phyloP scores from a whole-genome alignment of 768 basidiomycete species.

The Rhizopogon sp. region DNA sequence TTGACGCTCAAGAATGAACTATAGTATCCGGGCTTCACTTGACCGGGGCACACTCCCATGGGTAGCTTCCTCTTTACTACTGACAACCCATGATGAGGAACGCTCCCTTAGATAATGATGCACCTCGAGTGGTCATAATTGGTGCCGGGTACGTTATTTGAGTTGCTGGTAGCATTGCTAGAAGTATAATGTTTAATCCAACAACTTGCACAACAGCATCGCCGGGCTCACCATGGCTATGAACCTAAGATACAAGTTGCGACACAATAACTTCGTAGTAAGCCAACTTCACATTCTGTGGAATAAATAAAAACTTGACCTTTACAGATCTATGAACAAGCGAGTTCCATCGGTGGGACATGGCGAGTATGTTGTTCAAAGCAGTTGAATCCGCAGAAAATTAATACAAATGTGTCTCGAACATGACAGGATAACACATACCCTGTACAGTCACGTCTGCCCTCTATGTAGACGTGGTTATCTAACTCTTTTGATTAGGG shows the following conservation, averaged over 20 bases:
- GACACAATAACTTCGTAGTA: slow-evolving; percentile 46
- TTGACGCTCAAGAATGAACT: too few relatives aligned
- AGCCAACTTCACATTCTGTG: slow-evolving; percentile 11
- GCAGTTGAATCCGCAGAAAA: neutral
- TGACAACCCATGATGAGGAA: neutral
- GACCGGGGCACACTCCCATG: neutral
- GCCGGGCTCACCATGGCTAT: slow-evolving; percentile 47
- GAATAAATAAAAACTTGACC: neutral
- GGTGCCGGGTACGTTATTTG: slow-evolving; percentile 40
- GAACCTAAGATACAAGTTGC: slow-evolving; percentile 36
- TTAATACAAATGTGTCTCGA: neutral
- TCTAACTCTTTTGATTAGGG: slow-evolving; percentile 22
- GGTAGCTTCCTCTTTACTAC: neutral
- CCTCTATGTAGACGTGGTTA: neutral
- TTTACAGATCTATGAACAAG: slow-evolving; percentile 47
- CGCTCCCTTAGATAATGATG: neutral
- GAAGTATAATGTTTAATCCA: neutral
- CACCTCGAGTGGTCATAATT: slow-evolving; percentile 40
- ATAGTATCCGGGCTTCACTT: too few relatives aligned
- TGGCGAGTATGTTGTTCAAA: slow-evolving; percentile 48
- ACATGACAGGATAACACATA: slow-evolving; percentile 47
- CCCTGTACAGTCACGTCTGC: slow-evolving; percentile 29
- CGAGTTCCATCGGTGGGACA: slow-evolving; percentile 44
- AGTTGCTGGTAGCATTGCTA: neutral
- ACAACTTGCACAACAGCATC: slow-evolving; percentile 26